Base-by-base conservation (phyloP, 1,284 basidiomycete genomes). In the Sphaerobolus stellatus region DNA sequence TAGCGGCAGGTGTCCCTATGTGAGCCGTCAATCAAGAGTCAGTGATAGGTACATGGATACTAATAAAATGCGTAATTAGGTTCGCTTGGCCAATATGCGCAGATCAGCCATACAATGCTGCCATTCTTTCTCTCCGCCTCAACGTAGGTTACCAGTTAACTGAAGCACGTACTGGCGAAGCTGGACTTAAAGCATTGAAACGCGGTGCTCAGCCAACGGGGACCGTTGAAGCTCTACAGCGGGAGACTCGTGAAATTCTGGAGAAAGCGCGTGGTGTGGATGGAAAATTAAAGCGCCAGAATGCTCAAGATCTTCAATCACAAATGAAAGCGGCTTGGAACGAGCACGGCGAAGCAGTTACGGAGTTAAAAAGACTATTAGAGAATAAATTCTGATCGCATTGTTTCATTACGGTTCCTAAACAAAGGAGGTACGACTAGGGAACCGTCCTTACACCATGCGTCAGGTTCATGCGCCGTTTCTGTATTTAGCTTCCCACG, bases 131-230 rank as follows among this genome's bases (percentile, higher is more conserved):
- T 8, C 57, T 61, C 18, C 52, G 38, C 38, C 56, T 61, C 31
- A 34, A 60, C 20, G 51, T 64, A 34, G 64, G 52, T 2, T 66
- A 64, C 57, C 61, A 66, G 58, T 59, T 66, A 6, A 30, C 62
- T 34, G 60, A 64, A 48, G 63, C 65, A 8, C 59, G 64, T 18
- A 61, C 54, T 3, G 62, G 61, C 16, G 28, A 27, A 4, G n/a
- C n/a, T n/a, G 63, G 62, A 1, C 49, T 61, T 16, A 58, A 57
- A 45, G 48, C 58, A 5, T 52, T 63, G 25, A 57, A 57, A 33
- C 61, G 61, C 22, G 59, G 61, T 8, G 44, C 47, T 16, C 40
- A 41, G 16, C 63, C 61, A 1, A 34, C 46, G 4, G 60, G 60
- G 13, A 66, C 63, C 3, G 13, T 56, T 18, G 61, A 64, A 11